Base-by-base conservation (phyloP, 2,329 filamentous ascomycete species). In the Penicillium sp. region DNA sequence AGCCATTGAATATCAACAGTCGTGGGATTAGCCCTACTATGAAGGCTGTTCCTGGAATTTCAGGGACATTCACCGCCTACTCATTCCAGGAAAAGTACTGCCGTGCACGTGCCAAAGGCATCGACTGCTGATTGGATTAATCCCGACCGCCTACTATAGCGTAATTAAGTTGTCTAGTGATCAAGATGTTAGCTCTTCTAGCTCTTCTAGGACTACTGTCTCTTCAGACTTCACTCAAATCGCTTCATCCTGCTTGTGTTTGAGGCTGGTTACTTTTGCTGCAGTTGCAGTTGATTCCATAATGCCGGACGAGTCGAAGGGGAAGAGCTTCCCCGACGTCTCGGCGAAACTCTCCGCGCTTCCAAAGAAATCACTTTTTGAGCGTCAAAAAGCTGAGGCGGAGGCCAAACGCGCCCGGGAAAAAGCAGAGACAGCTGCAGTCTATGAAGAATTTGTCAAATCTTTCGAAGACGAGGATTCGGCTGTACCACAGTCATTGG, bases 321-420 rank as follows among this genome's bases (percentile, higher is more conserved):
- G 64, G 6, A 77, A 75, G 55, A 65, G 59, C 1, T 93, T 93
- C 68, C 88, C 90, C 15, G 85, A 91, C 68, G 82, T 90, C 58
- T 85, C 88, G 56, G 83, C 87, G 51, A 96, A 96, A 75, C 86
- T 94, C 50, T 85, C 89, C 55, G 90, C 90, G 49, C 86, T 90
- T 0, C 83, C 87, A 61, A 94, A 93, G 76, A 90, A 94, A 71
- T 96, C 91, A 21, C 83, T 89, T 27, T 96, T 96, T 73, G 93
- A 96, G 77, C 88, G 88, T 67, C 90, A 96, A 73, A 91, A 90
- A 74, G 90, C 90, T 59, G 91, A 96, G 73, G 90, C 90, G 56
- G 91, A 96, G 79, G 91, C 91, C 25, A 96, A 96, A 78, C 87
- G 90, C 58, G 83, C 85, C 66, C 85, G 91, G 65, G 93, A 96